A percentile compares a stretch with the other conserved stretches of the same genome.
Conservation (phyloP, 306 rosid genomes). For the Glycine soja region DNA sequence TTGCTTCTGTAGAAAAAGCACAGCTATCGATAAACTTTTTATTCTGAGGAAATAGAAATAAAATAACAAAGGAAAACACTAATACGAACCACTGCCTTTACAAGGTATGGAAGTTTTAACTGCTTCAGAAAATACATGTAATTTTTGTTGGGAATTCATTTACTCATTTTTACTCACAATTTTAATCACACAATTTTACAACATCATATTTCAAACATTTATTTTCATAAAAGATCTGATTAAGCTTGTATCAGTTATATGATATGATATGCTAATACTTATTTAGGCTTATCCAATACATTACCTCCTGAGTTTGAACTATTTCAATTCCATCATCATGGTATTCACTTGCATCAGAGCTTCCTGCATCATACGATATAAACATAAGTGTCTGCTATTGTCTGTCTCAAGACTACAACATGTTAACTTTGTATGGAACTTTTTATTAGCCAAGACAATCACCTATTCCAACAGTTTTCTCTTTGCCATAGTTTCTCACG, state of each 20-base stretch:
- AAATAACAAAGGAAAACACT: conserved; percentile 17
- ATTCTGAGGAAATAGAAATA: conserved; percentile 8
- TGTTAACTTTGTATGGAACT: conserved; percentile 10
- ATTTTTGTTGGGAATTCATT: background rate
- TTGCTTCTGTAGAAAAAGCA: conserved; percentile 40
- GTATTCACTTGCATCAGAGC: conserved; percentile 51
- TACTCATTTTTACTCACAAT: background rate
- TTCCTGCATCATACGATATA: conserved; percentile 57
- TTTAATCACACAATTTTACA: background rate
- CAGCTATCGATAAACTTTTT: conserved; percentile 32
- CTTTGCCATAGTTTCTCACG: conserved; percentile 52
- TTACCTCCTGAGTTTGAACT: conserved; percentile 70
- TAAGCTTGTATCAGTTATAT: background rate
- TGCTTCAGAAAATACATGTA: conserved; percentile 14
- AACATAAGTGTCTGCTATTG: conserved; percentile 34
- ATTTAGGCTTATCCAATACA: conserved; percentile 5
- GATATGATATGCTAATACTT: background rate
- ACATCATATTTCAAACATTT: conserved; percentile 17
- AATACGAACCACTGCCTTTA: background rate
- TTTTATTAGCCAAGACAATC: conserved; percentile 42
- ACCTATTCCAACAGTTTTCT: conserved; percentile 59
- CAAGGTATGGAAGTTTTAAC: conserved; percentile 18
- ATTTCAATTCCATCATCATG: conserved; percentile 48
- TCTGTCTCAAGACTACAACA: conserved; percentile 3
- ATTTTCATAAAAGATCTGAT: too few relatives aligned